A percentile compares a stretch with the other conserved stretches of the same genome.
phyloP scores from a whole-genome alignment of 306 rosid species.

The Trifolium fragiferum region DNA sequence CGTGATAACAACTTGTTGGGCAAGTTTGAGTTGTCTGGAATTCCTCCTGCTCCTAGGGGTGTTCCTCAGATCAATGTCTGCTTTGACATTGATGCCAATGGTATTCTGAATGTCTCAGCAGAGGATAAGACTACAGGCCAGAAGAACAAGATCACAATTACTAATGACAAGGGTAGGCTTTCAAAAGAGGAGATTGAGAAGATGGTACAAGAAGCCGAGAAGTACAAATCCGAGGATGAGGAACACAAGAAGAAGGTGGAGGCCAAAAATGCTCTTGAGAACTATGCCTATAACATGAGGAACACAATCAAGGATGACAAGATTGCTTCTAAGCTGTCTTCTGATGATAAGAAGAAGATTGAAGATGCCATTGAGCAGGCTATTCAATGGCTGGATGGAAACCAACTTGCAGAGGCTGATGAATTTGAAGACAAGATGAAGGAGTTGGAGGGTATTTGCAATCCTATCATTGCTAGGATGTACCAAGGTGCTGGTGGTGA shows the following conservation, averaged over 20 bases:
- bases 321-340: conserved; percentile 57
- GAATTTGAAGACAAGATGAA: conserved; percentile 63
- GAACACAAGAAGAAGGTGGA: conserved; percentile 67
- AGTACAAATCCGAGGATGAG: conserved; percentile 57
- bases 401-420: conserved; percentile 60
- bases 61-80: conserved; percentile 62
- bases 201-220: conserved; percentile 66
- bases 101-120: conserved; percentile 62
- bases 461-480: conserved; percentile 64
- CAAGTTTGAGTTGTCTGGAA: conserved; percentile 61
- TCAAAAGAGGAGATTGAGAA: conserved; percentile 67
- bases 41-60: conserved; percentile 65
- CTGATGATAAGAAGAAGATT: conserved; percentile 62
- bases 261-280: conserved; percentile 58
- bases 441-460: conserved; percentile 63
- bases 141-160: conserved; percentile 66
- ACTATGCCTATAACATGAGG: conserved; percentile 64
- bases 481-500: conserved; percentile 60
- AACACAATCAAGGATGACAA: conserved; percentile 63
- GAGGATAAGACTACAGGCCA: conserved; percentile 69
- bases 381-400: conserved; percentile 60
- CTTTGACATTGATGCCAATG: conserved; percentile 56
- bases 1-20: conserved; percentile 66
- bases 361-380: conserved; percentile 65
- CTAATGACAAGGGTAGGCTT: conserved; percentile 66